phyloP scores from a whole-genome alignment of 495 filamentous ascomycete genomes.

The Pyronema omphalodes region DNA sequence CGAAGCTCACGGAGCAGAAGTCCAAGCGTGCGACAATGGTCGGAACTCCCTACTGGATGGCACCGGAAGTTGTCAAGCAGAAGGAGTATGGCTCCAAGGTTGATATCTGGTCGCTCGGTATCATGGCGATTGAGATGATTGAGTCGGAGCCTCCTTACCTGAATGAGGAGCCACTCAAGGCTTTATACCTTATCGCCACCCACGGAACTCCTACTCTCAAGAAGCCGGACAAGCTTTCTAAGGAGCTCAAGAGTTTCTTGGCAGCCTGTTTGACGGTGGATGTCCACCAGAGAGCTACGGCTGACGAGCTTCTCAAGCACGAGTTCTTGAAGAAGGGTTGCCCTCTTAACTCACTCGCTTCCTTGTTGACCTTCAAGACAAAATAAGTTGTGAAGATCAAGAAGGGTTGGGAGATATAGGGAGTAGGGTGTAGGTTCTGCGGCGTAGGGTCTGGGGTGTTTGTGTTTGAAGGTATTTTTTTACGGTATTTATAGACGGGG shows the following conservation, averaged over 20 bases:
- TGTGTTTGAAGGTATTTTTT: no score
- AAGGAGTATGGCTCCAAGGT: slow-evolving; percentile 97
- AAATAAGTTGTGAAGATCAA: slow-evolving; percentile 15
- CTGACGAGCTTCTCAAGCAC: slow-evolving; percentile 64
- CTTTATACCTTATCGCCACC: slow-evolving; percentile 88
- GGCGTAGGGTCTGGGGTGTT: background rate
- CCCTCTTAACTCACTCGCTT: slow-evolving; percentile 58
- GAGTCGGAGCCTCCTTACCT: slow-evolving; percentile 94
- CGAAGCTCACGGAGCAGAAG: slow-evolving; percentile 92
- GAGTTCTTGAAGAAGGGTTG: slow-evolving; percentile 68
- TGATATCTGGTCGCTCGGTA: slow-evolving; percentile 96
- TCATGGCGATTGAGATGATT: slow-evolving; percentile 99
- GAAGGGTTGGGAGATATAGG: slow-evolving; percentile 17
- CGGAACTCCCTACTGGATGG: slow-evolving; percentile 99
- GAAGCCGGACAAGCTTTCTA: slow-evolving; percentile 91
- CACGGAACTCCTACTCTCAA: slow-evolving; percentile 93
- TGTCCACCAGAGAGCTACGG: slow-evolving; percentile 82
- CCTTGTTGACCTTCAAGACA: slow-evolving; percentile 61
- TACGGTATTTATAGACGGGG: no score
- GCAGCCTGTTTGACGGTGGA: slow-evolving; percentile 91
- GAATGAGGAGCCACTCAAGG: slow-evolving; percentile 95
- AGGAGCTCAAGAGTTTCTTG: slow-evolving; percentile 89
- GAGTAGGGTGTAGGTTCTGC: background rate
- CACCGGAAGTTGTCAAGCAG: slow-evolving; percentile 95
- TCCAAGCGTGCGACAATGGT: slow-evolving; percentile 98